Percentiles rank a stretch among this genome's conserved stretches.
These are phyloP conservation scores for Dinochytrium kinnereticum DNA, from an alignment of 371 early-diverging fungal genomes.

Conservation along the genomic window DNA sequence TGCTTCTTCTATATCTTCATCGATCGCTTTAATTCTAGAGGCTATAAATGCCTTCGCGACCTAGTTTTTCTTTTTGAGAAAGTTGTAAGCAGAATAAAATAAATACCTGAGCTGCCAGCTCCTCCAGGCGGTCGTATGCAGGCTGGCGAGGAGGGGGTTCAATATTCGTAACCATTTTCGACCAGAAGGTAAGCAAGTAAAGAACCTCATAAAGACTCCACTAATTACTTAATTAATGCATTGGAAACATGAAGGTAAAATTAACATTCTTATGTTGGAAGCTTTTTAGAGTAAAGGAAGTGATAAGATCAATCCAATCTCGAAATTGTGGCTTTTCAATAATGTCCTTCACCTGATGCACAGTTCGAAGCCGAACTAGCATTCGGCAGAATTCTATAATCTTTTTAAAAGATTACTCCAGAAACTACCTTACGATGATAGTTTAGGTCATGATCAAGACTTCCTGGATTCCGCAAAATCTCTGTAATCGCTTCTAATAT, in stretches of 20 bases:
- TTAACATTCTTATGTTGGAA: conserved; percentile 77
- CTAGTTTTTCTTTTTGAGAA: too few species aligned
- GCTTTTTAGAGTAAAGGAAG: conserved; percentile 75
- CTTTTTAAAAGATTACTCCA: not conserved
- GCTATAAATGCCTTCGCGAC: conserved; percentile 58
- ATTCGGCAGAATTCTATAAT: conserved; percentile 75
- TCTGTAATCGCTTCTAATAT: conserved; percentile 75
- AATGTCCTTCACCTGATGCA: conserved; percentile 80
- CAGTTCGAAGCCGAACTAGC: conserved; percentile 79
- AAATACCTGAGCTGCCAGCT: conserved; percentile 30
- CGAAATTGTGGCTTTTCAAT: conserved; percentile 69
- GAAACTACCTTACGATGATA: conserved; percentile 61
- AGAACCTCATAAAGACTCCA: conserved; percentile 78
- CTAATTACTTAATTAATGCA: conserved; percentile 38
- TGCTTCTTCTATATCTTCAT: conserved; percentile 64
- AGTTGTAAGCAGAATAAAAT: not conserved
- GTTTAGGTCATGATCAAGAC: conserved; percentile 72
- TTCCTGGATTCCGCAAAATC: conserved; percentile 66
- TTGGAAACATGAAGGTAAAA: not conserved
- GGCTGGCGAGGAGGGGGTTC: conserved; percentile 27
- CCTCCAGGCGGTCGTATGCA: conserved; percentile 27
- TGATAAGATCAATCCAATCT: conserved; percentile 75
- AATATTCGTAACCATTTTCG: conserved; percentile 44
- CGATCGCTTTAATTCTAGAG: conserved; percentile 64
- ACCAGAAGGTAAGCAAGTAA: conserved; percentile 87